Evolutionary conservation across 768 basidiomycete genomes (phyloP).

Genomic region (Filobasidium wieringae): DNA sequence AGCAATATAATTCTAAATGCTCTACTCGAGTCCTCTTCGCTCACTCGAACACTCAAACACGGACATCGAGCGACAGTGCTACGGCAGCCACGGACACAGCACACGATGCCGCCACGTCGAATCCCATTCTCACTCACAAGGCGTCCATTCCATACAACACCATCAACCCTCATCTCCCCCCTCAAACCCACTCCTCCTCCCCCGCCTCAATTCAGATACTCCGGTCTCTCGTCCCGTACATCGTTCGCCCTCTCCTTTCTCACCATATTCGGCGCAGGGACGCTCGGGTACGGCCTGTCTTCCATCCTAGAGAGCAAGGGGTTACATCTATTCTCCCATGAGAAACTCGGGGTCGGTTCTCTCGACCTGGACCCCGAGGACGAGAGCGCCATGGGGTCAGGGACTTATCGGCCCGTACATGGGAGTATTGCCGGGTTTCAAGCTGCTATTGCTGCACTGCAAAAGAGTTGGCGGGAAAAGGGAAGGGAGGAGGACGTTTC

Average conservation of each 20-base stretch:
- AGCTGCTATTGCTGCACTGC: constrained; percentile 24
- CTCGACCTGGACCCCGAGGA: background rate
- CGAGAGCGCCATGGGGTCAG: background rate
- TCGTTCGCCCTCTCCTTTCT: background rate
- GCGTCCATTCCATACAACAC: background rate
- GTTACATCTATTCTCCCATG: background rate
- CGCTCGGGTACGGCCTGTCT: constrained; percentile 1
- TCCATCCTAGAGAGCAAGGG: background rate
- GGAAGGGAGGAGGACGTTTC: constrained; percentile 21
- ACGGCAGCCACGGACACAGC: background rate
- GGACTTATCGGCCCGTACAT: constrained; percentile 16
- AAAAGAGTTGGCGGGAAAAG: constrained; percentile 12
- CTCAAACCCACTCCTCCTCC: background rate
- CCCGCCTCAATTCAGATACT: background rate
- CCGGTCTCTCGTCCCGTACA: background rate
- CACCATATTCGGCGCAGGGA: constrained; percentile 1
- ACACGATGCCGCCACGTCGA: background rate
- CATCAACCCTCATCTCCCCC: background rate
- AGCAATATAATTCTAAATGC: too few relatives aligned
- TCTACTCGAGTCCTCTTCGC: too few relatives aligned
- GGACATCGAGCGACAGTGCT: too few relatives aligned
- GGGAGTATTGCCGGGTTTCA: constrained; percentile 18
- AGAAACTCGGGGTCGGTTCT: background rate
- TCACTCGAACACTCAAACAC: too few relatives aligned
- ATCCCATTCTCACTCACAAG: background rate